Percentiles rank a stretch among this genome's conserved stretches.
Evolutionary conservation across 306 rosid genomes (phyloP).

Genomic region (Rosa rugosa): DNA sequence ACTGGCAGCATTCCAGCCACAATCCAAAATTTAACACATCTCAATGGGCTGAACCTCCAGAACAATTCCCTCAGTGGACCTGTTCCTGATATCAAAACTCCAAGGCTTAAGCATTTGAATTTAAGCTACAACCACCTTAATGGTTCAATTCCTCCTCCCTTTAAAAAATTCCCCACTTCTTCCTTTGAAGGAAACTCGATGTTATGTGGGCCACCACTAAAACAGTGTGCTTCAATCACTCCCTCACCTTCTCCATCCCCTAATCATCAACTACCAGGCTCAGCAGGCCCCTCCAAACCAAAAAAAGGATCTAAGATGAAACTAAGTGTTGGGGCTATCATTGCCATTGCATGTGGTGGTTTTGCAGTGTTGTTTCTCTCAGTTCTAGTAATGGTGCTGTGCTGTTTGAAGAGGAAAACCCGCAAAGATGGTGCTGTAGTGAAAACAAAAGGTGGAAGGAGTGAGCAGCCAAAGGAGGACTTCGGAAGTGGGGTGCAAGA

Average conservation of each 20-base stretch:
- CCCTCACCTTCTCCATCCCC: constrained; percentile 41
- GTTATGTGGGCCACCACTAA: constrained; percentile 76
- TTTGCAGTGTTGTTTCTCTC: constrained; percentile 36
- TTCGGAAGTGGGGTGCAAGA: constrained; percentile 86
- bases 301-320: constrained; percentile 43
- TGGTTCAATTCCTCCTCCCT: constrained; percentile 65
- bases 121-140: constrained; percentile 71
- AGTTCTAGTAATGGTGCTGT: constrained; percentile 36
- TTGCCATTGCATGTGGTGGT: constrained; percentile 53
- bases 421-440: constrained; percentile 29
- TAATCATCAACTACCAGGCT: constrained; percentile 25
- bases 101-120: constrained; percentile 54
- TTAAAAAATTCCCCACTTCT: constrained; percentile 56
- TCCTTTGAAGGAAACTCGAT: constrained; percentile 63
- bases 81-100: constrained; percentile 58
- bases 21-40: constrained; percentile 49
- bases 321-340: constrained; percentile 38
- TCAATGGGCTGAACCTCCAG: constrained; percentile 53
- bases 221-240: constrained; percentile 44
- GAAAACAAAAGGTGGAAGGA: constrained; percentile 43
- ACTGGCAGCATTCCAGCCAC: constrained; percentile 58
- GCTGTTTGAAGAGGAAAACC: constrained; percentile 52
- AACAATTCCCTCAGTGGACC: constrained; percentile 68
- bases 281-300: constrained; percentile 28
- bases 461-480: constrained; percentile 52